Percentiles rank a stretch among this genome's conserved stretches.
Evolutionary conservation across 441 rosid genomes (phyloP).

Genomic region (Gossypium gossypioides): DNA sequence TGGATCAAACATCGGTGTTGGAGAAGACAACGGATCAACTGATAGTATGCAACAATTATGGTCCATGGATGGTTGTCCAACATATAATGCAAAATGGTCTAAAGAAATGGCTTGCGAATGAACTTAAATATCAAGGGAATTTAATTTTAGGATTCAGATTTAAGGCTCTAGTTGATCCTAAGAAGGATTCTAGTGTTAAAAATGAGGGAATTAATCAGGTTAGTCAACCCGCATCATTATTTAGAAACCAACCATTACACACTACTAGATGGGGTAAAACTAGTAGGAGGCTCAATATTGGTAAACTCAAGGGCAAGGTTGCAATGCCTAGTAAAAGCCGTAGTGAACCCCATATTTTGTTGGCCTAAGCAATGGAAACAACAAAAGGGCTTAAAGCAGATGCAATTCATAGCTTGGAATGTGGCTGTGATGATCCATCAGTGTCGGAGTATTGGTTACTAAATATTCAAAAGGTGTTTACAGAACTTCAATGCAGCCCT

Average conservation of each 20-base stretch:
- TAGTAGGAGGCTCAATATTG: background rate
- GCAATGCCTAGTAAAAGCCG: background rate
- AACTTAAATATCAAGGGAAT: background rate
- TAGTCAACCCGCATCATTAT: background rate
- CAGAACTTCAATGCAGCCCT: background rate
- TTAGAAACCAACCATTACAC: background rate
- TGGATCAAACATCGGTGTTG: background rate
- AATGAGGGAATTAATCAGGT: background rate
- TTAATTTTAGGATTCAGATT: background rate
- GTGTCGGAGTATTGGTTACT: background rate
- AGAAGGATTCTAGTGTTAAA: background rate
- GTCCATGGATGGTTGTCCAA: background rate
- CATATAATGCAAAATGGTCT: background rate
- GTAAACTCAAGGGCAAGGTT: background rate
- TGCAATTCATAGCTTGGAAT: background rate
- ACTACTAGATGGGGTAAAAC: background rate
- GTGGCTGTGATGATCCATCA: background rate
- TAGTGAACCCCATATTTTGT: background rate
- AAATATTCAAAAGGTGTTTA: background rate
- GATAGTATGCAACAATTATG: background rate
- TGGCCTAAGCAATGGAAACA: background rate
- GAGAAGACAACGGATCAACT: background rate
- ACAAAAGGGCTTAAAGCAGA: background rate
- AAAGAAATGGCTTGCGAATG: background rate
- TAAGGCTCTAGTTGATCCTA: background rate